Evolutionary conservation across 129 eudicot species (phyloP), one percentile per base, ranked within the genome.

Genomic region (Erigeron canadensis): DNA sequence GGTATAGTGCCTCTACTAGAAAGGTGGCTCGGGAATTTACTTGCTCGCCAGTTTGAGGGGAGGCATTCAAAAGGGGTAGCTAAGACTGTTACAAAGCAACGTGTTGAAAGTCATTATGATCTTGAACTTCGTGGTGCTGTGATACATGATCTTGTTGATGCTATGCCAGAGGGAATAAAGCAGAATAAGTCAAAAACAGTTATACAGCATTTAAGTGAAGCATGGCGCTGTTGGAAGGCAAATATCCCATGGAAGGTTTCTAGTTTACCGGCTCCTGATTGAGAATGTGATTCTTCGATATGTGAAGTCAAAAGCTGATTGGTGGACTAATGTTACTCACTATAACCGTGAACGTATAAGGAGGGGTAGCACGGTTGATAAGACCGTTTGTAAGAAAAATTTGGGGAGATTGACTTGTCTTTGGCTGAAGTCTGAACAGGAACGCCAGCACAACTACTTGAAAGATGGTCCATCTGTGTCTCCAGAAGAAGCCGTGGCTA

Each of bases 161-260:
- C 98, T 2, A 93, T 93, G 98, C 98, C 98, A 80, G 98, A 93
- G 91, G 98, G 98, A 19, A 93, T 93, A 56, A 93, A 93, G 87
- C 91, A 85, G 72, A 89, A 93, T 39, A 93, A 93, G 77, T 95
- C 96, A 15, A 85, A 96, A 77, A 89, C 96, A 10, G 89, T 93
- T 77, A 79, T 93, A 85, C 98, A 93, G 87, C 98, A 93, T 77
- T 63, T 93, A 17, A 93, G 98, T 78, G 98, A 93, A 85, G 98
- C 98, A n/a, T n/a, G n/a, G n/a, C n/a, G n/a, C n/a, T n/a, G n/a
- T n/a, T n/a, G n/a, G n/a, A n/a, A n/a, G n/a, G 98, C 98, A 72
- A 93, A 93, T 73, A 89, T 93, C 44, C 98, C 98, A n/a, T 93
- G 96, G 98, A 93, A 92, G 89, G 98, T 93, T 18, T 96, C 98